Base-by-base conservation (phyloP, 306 rosid species). In the Lagenaria siceraria region DNA sequence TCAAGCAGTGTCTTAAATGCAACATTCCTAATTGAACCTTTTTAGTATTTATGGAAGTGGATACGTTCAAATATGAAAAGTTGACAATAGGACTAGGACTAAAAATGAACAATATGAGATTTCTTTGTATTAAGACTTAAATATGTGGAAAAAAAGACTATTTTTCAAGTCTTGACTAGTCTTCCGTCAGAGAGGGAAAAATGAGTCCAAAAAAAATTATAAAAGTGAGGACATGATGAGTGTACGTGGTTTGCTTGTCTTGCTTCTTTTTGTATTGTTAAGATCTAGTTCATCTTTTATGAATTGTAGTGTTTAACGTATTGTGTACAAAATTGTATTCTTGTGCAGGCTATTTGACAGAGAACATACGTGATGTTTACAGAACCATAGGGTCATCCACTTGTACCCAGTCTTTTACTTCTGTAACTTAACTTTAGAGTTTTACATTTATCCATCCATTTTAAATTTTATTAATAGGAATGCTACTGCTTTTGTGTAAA, bases 301-400 rank as follows among this genome's bases (percentile, higher is more conserved):
- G 69, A 40, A 64, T 76, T 81, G 36, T 74, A 53, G 31, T 43
- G 36, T 42, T 9, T 69, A 10, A 69, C 55, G 1, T 69, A 12
- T 42, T 69, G 21, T 69, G 36, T 69, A 69, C 5, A 40, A 81
- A 48, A 69, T 79, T 81, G 42, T 74, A 59, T 48, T 77, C 51
- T 62, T 78, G 42, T 81, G 33, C 98, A 93, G 98, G 92, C 75
- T 93, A 89, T 79, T 80, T 93, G 92, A 88, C 78, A 87, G 93
- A 93, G 82, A 83, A 49, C 31, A 66, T 87, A 49, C 21, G 17
- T 75, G 97, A 91, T 74, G 18, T 59, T 18, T 87, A 79, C 88
- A 82, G 87, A 83, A 75, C 85, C 82, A 74, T 91, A 81, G 91
- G 98, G 97, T 93, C 84, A 64, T 49, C 74, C 64, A 8, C 58